These are phyloP conservation scores for Anethum foeniculum DNA, from an alignment of 140 eudicot species.

Conservation along the genomic window DNA sequence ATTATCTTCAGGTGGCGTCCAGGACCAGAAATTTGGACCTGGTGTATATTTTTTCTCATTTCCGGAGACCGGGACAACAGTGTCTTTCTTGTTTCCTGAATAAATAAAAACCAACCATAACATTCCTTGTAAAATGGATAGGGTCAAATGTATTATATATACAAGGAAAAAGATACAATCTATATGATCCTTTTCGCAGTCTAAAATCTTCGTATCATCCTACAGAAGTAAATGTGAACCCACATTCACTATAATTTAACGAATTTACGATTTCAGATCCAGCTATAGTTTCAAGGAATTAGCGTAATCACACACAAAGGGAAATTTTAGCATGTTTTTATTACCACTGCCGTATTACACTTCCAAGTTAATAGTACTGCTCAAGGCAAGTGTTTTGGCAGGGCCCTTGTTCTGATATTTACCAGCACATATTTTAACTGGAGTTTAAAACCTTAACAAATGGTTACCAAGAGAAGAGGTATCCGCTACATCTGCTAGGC, in stretches of 20 bases:
- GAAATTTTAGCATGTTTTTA: background rate
- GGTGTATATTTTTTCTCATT: constrained; percentile 45
- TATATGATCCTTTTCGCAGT: background rate
- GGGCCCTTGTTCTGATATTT: background rate
- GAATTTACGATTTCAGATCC: background rate
- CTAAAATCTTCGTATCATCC: background rate
- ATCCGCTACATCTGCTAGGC: background rate
- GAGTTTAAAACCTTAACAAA: background rate
- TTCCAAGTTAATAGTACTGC: background rate
- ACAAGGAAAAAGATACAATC: background rate
- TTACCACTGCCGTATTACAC: background rate
- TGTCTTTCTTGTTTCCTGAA: constrained; percentile 27
- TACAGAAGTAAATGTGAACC: background rate
- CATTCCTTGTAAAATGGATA: background rate
- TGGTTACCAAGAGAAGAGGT: background rate
- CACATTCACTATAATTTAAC: background rate
- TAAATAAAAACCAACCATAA: constrained; percentile 6
- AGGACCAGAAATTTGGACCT: constrained; percentile 90
- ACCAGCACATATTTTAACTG: background rate
- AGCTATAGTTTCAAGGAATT: background rate
- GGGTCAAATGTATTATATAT: background rate
- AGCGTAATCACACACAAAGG: background rate
- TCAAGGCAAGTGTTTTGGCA: background rate
- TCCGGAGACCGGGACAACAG: constrained; percentile 18
- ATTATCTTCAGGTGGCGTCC: constrained; percentile 62